phyloP scores from a whole-genome alignment of 768 basidiomycete species.

The Trichaptum fuscoviolaceum region DNA sequence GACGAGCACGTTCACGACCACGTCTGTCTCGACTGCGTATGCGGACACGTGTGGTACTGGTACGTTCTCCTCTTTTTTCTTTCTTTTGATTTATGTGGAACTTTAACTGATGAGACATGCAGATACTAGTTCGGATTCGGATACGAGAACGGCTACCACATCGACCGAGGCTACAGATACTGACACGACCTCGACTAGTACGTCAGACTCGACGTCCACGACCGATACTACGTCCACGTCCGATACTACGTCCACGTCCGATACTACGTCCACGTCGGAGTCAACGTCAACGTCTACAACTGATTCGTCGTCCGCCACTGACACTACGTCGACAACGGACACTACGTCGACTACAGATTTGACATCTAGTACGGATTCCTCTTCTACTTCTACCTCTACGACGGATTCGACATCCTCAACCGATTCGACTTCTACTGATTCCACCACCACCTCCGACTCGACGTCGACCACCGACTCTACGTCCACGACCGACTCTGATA shows the following conservation, averaged over 20 bases:
- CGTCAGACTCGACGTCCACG: not conserved
- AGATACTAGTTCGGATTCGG: not conserved
- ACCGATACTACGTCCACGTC: not conserved
- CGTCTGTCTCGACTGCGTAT: not conserved
- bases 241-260: not conserved
- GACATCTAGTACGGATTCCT: not conserved
- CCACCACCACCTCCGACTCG: not conserved
- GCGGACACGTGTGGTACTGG: not conserved
- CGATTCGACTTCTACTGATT: no score
- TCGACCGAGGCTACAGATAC: not conserved
- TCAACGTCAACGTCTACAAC: not conserved
- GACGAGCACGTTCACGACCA: not conserved
- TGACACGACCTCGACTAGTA: not conserved
- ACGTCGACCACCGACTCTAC: not conserved
- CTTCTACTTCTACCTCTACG: not conserved
- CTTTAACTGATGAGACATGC: not conserved
- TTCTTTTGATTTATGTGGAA: not conserved
- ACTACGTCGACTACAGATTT: not conserved
- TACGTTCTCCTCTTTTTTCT: not conserved
- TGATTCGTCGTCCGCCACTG: not conserved
- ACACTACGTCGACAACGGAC: not conserved
- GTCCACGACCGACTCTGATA: not conserved
- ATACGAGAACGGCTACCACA: not conserved
- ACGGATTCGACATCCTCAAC: no score
- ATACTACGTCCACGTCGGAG: not conserved